Evolutionary conservation across 352 stramenopile genomes (phyloP), one percentile per base, ranked within the genome.

Genomic region (Globisporangium ultimum): DNA sequence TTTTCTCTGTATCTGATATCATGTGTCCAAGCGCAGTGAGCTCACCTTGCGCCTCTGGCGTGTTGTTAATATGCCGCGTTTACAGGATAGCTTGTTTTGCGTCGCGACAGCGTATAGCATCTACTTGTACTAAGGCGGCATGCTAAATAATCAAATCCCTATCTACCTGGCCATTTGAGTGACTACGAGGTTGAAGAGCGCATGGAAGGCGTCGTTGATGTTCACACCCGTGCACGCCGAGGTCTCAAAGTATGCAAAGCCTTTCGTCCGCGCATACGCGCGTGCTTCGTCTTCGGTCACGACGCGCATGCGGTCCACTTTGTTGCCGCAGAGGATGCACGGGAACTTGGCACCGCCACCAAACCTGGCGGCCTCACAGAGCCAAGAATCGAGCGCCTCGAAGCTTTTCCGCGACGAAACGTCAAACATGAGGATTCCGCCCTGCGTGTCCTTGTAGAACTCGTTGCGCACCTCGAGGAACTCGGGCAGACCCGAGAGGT

Each of bases 381-480:
- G 66, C 93, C 94, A 98, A 15, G 55, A 68, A 22, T 97, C 80
- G 1, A 98, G 64, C 7, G 78, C 71, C 49, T 97, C 88, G 55
- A 98, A 97, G 48, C 75, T 95, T 45, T 78, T 73, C 48, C 80
- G 71, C 0, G 71, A 83, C 9, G 68, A 72, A n/a, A 95, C 72
- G 55, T 97, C 87, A 62, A 90, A 95, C 65, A 87, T 82, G 42
- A 93, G 71, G 28, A 91, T 67, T 0, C 67, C 82, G 50, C 81
- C 80, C 63, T 93, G 74, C 2, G 91, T 95, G 74, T 98, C 92
- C 63, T 97, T 97, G 78, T 98, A 98, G 62, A 98, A 98, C 76
- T 98, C 95, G 66, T 98, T 98, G 28, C 95, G 78, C 24, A 98
- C 93, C 54, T 98, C 93, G 60, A 97, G 84, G 67, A 98, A 98